phyloP scores from a whole-genome alignment of 2,329 filamentous ascomycete genomes.

The Fusarium sp. region DNA sequence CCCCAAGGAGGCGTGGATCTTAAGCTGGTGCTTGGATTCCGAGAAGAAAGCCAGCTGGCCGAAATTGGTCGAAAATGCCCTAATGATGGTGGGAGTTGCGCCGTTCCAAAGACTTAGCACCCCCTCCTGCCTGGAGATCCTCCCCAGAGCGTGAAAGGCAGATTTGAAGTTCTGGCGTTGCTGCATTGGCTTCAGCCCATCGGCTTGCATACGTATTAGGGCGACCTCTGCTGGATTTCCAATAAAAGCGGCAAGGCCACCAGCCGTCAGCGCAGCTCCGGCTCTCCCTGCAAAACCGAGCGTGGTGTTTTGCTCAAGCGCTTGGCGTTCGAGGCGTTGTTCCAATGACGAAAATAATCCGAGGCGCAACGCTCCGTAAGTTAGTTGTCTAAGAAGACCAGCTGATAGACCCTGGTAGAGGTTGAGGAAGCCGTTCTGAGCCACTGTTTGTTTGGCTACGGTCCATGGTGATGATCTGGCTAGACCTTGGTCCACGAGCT shows the following conservation, averaged over 20 bases:
- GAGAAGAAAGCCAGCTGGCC: slow-evolving; percentile 1
- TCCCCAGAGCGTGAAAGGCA: too few relatives aligned
- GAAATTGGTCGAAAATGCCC: background rate
- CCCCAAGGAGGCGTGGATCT: background rate
- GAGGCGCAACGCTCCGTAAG: background rate
- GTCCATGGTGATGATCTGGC: background rate
- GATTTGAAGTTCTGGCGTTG: too few relatives aligned
- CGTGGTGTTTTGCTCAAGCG: background rate
- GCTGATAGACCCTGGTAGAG: background rate
- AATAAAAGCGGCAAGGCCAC: background rate
- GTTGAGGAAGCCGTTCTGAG: background rate
- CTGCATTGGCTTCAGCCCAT: background rate
- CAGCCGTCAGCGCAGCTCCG: background rate
- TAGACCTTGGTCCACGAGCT: background rate
- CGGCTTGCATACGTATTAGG: background rate
- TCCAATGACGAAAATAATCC: background rate
- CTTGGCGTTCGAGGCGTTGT: background rate
- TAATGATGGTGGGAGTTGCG: background rate
- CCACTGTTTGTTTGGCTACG: background rate
- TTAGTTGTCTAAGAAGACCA: background rate
- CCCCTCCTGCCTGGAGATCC: too few relatives aligned
- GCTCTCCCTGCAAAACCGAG: background rate
- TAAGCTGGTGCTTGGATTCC: background rate
- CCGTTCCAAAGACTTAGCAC: too few relatives aligned
- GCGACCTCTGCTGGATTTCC: background rate